Conservation (phyloP, 805 yeast species). For the Alloascoidea hylecoeti region DNA sequence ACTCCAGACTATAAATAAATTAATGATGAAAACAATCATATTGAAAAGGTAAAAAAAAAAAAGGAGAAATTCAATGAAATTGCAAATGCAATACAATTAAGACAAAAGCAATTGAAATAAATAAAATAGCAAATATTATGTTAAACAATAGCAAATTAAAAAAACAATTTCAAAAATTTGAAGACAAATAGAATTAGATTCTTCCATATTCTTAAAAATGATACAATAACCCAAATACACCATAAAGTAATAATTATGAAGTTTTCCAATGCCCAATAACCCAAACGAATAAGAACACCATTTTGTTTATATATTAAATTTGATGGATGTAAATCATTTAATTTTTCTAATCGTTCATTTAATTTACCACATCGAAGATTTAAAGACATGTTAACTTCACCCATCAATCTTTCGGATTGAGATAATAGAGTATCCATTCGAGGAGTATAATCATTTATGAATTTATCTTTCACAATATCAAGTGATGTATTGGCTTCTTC, state of each 20-base stretch:
- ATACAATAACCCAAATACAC: neutral
- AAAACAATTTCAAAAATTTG: no score
- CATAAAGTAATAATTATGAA: neutral
- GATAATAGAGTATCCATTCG: neutral
- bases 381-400: neutral
- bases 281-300: neutral
- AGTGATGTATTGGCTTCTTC: neutral
- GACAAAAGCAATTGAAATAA: no score
- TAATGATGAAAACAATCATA: no score
- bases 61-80: no score
- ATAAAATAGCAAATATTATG: no score
- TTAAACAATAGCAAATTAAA: no score
- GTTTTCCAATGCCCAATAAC: neutral
- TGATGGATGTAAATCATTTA: constrained; percentile 1
- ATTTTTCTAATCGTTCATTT: neutral
- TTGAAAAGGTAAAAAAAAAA: no score
- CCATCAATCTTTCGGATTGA: neutral
- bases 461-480: neutral
- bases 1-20: no score
- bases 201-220: neutral
- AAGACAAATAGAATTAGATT: no score
- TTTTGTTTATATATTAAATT: neutral
- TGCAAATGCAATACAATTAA: no score
- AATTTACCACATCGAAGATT: neutral
- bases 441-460: neutral